Conservation (phyloP, 2,329 filamentous ascomycete species). For the Ceratocystis alfenasii region DNA sequence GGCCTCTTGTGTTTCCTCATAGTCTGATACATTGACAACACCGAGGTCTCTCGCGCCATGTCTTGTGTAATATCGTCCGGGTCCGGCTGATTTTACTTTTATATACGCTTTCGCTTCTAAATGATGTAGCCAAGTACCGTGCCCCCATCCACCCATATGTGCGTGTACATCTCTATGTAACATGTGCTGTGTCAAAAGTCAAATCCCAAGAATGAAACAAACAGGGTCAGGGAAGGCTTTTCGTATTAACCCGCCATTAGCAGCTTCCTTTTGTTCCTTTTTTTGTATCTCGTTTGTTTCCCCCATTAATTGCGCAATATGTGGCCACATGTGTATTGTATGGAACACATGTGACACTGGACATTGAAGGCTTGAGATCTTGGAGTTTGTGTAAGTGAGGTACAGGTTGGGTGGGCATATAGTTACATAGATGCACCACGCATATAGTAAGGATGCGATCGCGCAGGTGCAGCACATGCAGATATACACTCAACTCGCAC, state of each 20-base stretch:
- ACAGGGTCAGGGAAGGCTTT: neutral
- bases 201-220: constrained; percentile 8
- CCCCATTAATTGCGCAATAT: neutral
- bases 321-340: neutral
- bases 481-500: no score
- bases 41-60: no score
- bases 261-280: constrained; percentile 3
- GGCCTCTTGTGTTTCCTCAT: no score
- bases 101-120: no score
- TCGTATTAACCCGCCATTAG: neutral
- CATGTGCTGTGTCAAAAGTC: neutral
- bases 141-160: no score
- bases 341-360: neutral
- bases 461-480: no score
- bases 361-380: neutral
- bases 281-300: neutral
- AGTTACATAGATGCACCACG: neutral
- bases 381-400: neutral
- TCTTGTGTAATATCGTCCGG: no score
- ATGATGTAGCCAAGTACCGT: no score
- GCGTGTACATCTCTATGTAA: no score
- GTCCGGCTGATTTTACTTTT: no score
- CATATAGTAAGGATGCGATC: no score
- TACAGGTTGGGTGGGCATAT: neutral
- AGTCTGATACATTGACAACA: no score